Base-by-base conservation (phyloP, 2,329 filamentous ascomycete species). In the Trichoderma sp. region DNA sequence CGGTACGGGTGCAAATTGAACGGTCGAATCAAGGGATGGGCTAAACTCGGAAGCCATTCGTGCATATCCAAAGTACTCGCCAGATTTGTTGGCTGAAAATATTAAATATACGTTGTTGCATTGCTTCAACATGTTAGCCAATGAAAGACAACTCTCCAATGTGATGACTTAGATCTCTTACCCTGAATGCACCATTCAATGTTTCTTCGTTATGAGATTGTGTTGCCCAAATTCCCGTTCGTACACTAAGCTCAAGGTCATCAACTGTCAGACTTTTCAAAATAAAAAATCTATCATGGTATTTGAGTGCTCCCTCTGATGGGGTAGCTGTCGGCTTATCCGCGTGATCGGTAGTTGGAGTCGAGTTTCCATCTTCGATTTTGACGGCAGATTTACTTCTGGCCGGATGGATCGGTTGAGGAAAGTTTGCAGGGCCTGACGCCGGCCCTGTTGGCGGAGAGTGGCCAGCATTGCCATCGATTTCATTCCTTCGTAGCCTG, bases 41-140 rank as follows among this genome's bases (percentile, higher is more conserved):
- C 92, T 91, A 77, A 98, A 97, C 4, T 90, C 85, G 26, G 95
- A 97, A 11, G 86, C 84, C 95, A 98, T 98, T 47, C 92, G 90
- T 23, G 95, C 95, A 78, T 97, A 98, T 23, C 95, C 95, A 82
- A 96, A 98, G 79, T 98, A 98, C 81, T 98, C 95, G 13, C 95
- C 95, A 0, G 95, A 98, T 78, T 98, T 98, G 81, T 98, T 98
- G 13, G 95, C 95, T 1, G 95, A 98, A 80, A 98, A 98, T 15
- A 98, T 89, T 34, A 98, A 85, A 78, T 95, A 98, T 1, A 98
- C 95, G 77, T 92, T 93, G 68, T 97, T 93, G 15, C 91, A 89
- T 11, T 86, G 84, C 94, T 97, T 50, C 8, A n/a, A 15, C 20
- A 5, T 12, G 32, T 75, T 73, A 75, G 71, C 17, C 12, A 62